Conservation (phyloP, 2,329 filamentous ascomycete genomes). For the Rhynchosporium graminicola region DNA sequence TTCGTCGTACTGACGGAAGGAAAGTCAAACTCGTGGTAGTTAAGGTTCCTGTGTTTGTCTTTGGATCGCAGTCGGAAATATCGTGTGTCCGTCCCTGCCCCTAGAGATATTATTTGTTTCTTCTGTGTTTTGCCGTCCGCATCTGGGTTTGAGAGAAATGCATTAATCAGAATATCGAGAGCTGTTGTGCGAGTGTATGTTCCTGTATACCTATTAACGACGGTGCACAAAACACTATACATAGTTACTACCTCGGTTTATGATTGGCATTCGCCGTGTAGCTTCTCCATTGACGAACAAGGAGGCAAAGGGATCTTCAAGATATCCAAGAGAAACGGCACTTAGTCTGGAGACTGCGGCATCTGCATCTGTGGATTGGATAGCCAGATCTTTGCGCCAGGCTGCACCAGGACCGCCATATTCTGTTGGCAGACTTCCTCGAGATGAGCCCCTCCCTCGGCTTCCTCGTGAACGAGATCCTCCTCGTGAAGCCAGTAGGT, state of each 20-base stretch:
- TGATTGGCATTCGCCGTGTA: conserved; percentile 78
- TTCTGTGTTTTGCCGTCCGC: conserved; percentile 32
- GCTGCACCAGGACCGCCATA: conserved; percentile 29
- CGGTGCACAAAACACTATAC: neutral
- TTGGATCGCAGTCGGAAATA: conserved; percentile 66
- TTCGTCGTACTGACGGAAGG: conserved; percentile 67
- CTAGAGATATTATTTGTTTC: conserved; percentile 86
- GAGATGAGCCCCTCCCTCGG: conserved; percentile 48
- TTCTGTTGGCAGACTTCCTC: conserved; percentile 35
- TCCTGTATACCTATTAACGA: conserved; percentile 50
- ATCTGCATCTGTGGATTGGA: conserved; percentile 90
- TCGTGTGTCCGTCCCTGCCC: conserved; percentile 91
- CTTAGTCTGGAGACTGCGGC: conserved; percentile 87
- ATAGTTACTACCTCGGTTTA: conserved; percentile 74
- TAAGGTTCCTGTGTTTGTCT: conserved; percentile 45
- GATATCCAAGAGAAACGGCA: conserved; percentile 81
- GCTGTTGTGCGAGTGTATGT: conserved; percentile 90
- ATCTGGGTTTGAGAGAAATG: conserved; percentile 58
- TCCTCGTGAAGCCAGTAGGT: conserved; percentile 63
- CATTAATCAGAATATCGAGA: conserved; percentile 74
- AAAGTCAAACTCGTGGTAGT: conserved; percentile 95
- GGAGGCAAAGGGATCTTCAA: conserved; percentile 77
- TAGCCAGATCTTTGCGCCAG: conserved; percentile 64
- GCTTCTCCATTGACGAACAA: conserved; percentile 62
- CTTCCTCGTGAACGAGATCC: conserved; percentile 45